Evolutionary conservation across 768 basidiomycete genomes (phyloP).

Genomic region (Boletus eberwhitei): DNA sequence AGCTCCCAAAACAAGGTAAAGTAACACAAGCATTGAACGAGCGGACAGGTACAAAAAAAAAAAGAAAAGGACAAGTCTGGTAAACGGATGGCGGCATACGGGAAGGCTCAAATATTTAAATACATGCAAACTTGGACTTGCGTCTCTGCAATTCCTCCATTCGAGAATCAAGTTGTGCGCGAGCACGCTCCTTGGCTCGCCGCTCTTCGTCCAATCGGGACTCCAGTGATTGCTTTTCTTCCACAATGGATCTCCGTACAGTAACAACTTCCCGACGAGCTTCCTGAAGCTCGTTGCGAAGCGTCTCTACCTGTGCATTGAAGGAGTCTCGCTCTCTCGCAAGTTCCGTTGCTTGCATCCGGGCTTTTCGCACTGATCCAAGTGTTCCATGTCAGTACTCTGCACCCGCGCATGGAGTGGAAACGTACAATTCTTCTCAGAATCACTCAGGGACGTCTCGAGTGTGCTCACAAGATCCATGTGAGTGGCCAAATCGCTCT

Average conservation of each 20-base stretch:
- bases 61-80: neutral
- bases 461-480: constrained; percentile 85
- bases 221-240: constrained; percentile 87
- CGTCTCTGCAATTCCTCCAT: constrained; percentile 82
- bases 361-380: constrained; percentile 78
- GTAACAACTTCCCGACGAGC: constrained; percentile 76
- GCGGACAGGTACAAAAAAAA: constrained; percentile 8
- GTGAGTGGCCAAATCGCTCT: constrained; percentile 85
- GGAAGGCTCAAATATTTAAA: constrained; percentile 43
- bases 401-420: neutral
- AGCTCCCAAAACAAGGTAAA: constrained; percentile 29
- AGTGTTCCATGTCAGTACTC: constrained; percentile 8
- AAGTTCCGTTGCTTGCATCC: constrained; percentile 89
- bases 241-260: constrained; percentile 75
- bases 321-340: constrained; percentile 82
- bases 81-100: constrained; percentile 3
- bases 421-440: constrained; percentile 86
- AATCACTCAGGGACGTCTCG: constrained; percentile 83
- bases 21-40: constrained; percentile 29
- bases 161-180: constrained; percentile 81
- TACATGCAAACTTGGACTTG: constrained; percentile 90
- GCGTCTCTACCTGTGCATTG: constrained; percentile 56
- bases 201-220: constrained; percentile 83
- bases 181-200: constrained; percentile 81
- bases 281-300: constrained; percentile 72